phyloP scores from a whole-genome alignment of 495 filamentous ascomycete genomes.

The Cercophora scortea region DNA sequence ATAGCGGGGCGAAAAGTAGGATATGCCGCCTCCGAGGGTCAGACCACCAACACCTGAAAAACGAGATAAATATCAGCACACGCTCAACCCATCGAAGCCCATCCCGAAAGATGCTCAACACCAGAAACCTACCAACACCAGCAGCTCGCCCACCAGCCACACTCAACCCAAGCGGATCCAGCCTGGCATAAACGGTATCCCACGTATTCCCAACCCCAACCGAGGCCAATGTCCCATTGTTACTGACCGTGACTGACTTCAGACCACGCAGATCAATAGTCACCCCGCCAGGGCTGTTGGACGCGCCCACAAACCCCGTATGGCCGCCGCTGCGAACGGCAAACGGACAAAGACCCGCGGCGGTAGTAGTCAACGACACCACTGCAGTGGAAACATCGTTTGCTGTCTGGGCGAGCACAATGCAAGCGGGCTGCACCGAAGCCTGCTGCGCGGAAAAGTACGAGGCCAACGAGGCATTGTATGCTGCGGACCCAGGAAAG shows the following conservation, averaged over 20 bases:
- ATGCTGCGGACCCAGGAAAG: neutral
- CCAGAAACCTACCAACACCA: slow-evolving; percentile 13
- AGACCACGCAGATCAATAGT: slow-evolving; percentile 34
- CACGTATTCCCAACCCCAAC: slow-evolving; percentile 26
- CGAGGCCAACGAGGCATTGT: neutral
- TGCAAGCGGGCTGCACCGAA: neutral
- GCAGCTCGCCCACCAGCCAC: slow-evolving; percentile 30
- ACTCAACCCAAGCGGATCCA: slow-evolving; percentile 24
- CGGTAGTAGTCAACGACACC: neutral
- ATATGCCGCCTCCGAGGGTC: slow-evolving; percentile 39
- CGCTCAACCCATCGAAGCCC: too few species aligned
- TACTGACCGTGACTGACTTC: slow-evolving; percentile 9
- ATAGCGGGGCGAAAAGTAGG: slow-evolving; percentile 34
- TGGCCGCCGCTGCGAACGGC: neutral
- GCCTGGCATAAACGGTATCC: slow-evolving; percentile 24
- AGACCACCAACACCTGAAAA: slow-evolving; percentile 30
- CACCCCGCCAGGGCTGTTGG: slow-evolving; percentile 33
- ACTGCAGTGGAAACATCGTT: neutral
- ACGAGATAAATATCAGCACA: too few species aligned
- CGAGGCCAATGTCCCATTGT: slow-evolving; percentile 8
- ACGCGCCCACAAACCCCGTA: neutral
- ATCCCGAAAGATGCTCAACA: too few species aligned
- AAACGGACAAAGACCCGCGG: neutral
- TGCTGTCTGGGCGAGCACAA: neutral
- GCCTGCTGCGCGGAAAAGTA: neutral